Percentiles rank a stretch among this genome's conserved stretches.
Conservation (phyloP, 2,329 filamentous ascomycete species). For the Phaeosphaeriaceae sp. region DNA sequence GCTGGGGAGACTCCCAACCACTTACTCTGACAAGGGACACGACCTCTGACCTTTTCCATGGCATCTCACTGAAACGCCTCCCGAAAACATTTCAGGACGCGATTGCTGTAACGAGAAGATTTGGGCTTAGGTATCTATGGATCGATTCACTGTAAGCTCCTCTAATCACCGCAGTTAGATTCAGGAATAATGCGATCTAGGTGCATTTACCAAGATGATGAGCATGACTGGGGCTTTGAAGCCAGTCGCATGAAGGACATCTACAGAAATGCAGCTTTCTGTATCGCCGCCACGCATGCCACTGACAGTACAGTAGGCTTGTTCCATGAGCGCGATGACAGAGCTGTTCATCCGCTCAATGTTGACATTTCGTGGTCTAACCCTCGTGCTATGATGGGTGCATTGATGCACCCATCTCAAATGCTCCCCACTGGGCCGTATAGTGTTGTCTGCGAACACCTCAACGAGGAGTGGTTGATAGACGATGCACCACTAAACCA, state of each 20-base stretch:
- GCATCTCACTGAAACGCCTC: slow-evolving; percentile 15
- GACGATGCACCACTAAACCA: slow-evolving; percentile 6
- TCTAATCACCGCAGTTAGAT: too few relatives aligned
- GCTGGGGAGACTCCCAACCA: slow-evolving; percentile 1
- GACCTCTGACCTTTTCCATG: background rate
- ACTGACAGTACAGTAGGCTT: background rate
- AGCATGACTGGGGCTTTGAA: slow-evolving; percentile 8
- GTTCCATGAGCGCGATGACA: slow-evolving; percentile 1
- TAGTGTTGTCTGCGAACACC: background rate
- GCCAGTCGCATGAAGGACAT: slow-evolving; percentile 7
- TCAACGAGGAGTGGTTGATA: background rate
- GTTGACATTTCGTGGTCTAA: background rate
- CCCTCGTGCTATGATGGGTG: background rate
- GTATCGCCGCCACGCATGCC: slow-evolving; percentile 9
- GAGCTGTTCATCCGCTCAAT: background rate
- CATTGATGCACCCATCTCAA: background rate
- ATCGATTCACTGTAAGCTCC: slow-evolving; percentile 25
- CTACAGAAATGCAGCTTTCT: slow-evolving; percentile 4
- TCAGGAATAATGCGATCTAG: background rate
- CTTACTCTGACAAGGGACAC: slow-evolving; percentile 2
- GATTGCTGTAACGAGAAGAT: slow-evolving; percentile 17
- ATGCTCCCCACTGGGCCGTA: background rate
- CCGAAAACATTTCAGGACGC: slow-evolving; percentile 31
- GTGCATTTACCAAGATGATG: slow-evolving; percentile 18
- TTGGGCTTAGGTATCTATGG: slow-evolving; percentile 29